phyloP scores from a whole-genome alignment of 768 basidiomycete genomes.

The Pleurotus cornucopiae region DNA sequence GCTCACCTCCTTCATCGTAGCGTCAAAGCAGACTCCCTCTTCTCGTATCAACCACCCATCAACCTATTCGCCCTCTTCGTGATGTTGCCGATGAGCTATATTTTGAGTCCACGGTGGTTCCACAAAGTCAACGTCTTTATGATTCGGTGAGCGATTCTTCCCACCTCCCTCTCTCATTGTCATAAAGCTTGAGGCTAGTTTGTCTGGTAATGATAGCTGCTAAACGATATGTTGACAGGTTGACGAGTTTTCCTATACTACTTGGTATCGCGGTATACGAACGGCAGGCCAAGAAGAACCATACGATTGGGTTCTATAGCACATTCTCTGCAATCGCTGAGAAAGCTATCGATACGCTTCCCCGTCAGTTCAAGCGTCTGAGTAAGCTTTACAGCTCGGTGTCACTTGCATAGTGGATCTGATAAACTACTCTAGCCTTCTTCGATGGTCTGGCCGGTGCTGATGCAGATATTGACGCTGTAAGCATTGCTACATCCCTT shows the following conservation, averaged over 20 bases:
- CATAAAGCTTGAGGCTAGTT: too few relatives aligned
- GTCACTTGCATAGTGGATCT: background rate
- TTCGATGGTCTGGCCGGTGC: slow-evolving; percentile 78
- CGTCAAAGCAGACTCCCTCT: slow-evolving; percentile 87
- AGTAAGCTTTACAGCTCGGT: slow-evolving; percentile 40
- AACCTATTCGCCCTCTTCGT: slow-evolving; percentile 84
- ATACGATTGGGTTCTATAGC: slow-evolving; percentile 66
- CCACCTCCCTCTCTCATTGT: background rate
- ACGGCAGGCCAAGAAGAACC: slow-evolving; percentile 69
- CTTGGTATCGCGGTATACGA: slow-evolving; percentile 82
- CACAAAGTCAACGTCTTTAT: slow-evolving; percentile 93
- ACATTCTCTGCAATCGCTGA: slow-evolving; percentile 67
- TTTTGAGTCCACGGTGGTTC: slow-evolving; percentile 94
- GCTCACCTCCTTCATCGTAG: slow-evolving; percentile 25
- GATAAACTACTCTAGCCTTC: slow-evolving; percentile 42
- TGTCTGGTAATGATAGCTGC: background rate
- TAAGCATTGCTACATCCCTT: slow-evolving; percentile 26
- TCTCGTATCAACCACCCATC: slow-evolving; percentile 92
- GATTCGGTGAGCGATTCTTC: slow-evolving; percentile 52
- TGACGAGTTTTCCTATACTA: slow-evolving; percentile 83
- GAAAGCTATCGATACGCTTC: slow-evolving; percentile 67
- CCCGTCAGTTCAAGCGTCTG: slow-evolving; percentile 68
- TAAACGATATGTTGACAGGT: slow-evolving; percentile 28
- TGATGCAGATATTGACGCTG: slow-evolving; percentile 70
- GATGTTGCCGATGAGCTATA: slow-evolving; percentile 82